Evolutionary conservation across 1,139 yeast genomes (phyloP).

Genomic region (Yamadazyma sp.): DNA sequence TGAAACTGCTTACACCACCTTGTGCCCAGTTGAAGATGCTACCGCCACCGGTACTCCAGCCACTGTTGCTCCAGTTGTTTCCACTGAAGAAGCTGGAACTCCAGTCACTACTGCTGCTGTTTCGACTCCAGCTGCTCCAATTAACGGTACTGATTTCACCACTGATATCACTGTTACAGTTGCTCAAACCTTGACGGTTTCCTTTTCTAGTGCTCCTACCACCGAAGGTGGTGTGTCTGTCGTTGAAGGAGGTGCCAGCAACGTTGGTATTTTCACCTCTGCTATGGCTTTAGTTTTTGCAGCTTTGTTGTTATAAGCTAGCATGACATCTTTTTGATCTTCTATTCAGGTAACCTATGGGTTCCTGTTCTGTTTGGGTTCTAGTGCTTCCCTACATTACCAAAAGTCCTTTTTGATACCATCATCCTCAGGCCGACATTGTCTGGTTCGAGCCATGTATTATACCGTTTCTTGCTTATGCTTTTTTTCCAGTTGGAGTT

Average conservation of each 20-base stretch:
- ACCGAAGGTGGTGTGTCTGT: constrained; percentile 19
- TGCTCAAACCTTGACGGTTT: constrained; percentile 16
- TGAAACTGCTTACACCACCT: constrained; percentile 31
- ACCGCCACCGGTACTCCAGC: constrained; percentile 11
- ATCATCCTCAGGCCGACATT: too few relatives aligned
- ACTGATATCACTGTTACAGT: constrained; percentile 18
- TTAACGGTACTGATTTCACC: constrained; percentile 24
- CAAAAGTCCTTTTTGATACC: background rate
- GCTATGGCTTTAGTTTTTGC: constrained; percentile 15
- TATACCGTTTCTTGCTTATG: background rate
- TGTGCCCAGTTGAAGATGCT: constrained; percentile 26
- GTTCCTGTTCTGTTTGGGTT: too few relatives aligned
- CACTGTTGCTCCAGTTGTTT: constrained; percentile 5
- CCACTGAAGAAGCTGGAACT: constrained; percentile 7
- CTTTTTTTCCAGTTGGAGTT: background rate
- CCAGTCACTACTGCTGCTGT: constrained; percentile 9
- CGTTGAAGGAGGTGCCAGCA: constrained; percentile 24
- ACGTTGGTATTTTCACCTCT: constrained; percentile 22
- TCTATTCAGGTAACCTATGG: too few relatives aligned
- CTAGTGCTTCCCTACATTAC: too few relatives aligned
- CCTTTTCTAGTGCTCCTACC: constrained; percentile 21
- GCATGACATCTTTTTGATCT: too few relatives aligned
- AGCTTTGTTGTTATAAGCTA: constrained; percentile 14
- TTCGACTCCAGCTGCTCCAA: constrained; percentile 14
- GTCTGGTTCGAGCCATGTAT: too few relatives aligned